Evolutionary conservation across 805 yeast species (phyloP).

Genomic region (Cyberlindnera petersonii): DNA sequence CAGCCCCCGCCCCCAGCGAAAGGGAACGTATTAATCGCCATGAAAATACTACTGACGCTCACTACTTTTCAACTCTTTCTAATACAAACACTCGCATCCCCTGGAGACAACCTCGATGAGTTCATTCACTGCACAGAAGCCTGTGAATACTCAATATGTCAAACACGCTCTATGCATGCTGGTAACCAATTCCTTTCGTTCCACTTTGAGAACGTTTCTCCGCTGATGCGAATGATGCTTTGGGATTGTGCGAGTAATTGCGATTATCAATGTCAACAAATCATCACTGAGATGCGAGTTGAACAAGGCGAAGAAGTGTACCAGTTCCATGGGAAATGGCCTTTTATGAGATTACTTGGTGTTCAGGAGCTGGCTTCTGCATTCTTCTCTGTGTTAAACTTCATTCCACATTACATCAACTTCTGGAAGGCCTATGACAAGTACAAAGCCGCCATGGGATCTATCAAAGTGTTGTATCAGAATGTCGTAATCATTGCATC

Average conservation of each 20-base stretch:
- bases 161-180: slow-evolving; percentile 5
- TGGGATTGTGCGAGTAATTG: slow-evolving; percentile 84
- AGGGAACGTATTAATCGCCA: no score
- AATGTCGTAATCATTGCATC: slow-evolving; percentile 48
- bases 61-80: no score
- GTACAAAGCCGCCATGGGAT: slow-evolving; percentile 7
- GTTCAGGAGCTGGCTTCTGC: slow-evolving; percentile 82
- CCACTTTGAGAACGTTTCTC: slow-evolving; percentile 9
- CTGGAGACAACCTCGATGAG: slow-evolving; percentile 16
- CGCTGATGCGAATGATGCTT: slow-evolving; percentile 39
- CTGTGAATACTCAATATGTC: slow-evolving; percentile 13
- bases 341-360: slow-evolving; percentile 73
- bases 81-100: slow-evolving; percentile 14
- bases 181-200: slow-evolving; percentile 10
- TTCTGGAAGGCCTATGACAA: slow-evolving; percentile 29
- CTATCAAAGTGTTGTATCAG: slow-evolving; percentile 20
- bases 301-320: slow-evolving; percentile 47
- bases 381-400: slow-evolving; percentile 69
- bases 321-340: slow-evolving; percentile 99
- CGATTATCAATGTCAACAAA: slow-evolving; percentile 88
- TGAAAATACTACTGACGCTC: no score
- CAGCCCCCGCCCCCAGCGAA: not conserved
- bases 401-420: slow-evolving; percentile 58
- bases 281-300: slow-evolving; percentile 56
- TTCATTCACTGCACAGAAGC: slow-evolving; percentile 16